A percentile compares a stretch with the other conserved stretches of the same genome.
phyloP scores from a whole-genome alignment of 352 stramenopile genomes.

The Globisporangium sylvaticum region DNA sequence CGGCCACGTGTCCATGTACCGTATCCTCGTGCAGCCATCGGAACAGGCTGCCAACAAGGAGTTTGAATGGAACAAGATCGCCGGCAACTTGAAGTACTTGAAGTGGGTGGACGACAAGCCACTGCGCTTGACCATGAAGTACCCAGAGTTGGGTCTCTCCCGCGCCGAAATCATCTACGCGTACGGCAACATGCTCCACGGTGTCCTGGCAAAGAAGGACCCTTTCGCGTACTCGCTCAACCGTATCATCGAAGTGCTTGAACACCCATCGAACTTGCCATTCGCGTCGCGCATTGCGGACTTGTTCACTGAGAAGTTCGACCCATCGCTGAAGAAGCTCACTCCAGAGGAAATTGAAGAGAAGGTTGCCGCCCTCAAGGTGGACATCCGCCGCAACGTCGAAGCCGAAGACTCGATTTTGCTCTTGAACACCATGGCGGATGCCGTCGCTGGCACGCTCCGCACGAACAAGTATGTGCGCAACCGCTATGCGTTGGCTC shows the following conservation, averaged over 20 bases:
- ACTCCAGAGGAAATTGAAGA: slow-evolving; percentile 41
- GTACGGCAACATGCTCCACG: slow-evolving; percentile 94
- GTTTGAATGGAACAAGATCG: slow-evolving; percentile 83
- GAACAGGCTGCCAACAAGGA: slow-evolving; percentile 47
- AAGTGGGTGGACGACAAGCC: slow-evolving; percentile 86
- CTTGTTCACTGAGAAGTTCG: slow-evolving; percentile 91
- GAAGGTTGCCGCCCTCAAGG: slow-evolving; percentile 50
- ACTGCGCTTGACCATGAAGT: slow-evolving; percentile 68
- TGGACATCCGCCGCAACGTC: slow-evolving; percentile 70
- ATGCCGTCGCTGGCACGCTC: slow-evolving; percentile 69
- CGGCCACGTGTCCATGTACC: slow-evolving; percentile 73
- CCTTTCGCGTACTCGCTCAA: slow-evolving; percentile 92
- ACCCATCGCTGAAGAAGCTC: slow-evolving; percentile 46
- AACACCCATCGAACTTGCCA: slow-evolving; percentile 87
- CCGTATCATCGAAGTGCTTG: slow-evolving; percentile 92
- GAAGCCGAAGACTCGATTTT: slow-evolving; percentile 71
- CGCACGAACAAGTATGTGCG: slow-evolving; percentile 83
- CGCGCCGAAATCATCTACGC: slow-evolving; percentile 94
- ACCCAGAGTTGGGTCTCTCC: slow-evolving; percentile 89
- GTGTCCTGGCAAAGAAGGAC: slow-evolving; percentile 92
- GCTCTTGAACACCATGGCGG: slow-evolving; percentile 74
- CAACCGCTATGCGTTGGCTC: slow-evolving; percentile 75
- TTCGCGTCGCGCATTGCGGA: slow-evolving; percentile 92
- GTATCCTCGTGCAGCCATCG: slow-evolving; percentile 74
- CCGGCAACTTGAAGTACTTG: slow-evolving; percentile 86